Evolutionary conservation across 2,329 filamentous ascomycete genomes (phyloP), one percentile per base, ranked within the genome.

Genomic region (Phyllosticta citriasiana): DNA sequence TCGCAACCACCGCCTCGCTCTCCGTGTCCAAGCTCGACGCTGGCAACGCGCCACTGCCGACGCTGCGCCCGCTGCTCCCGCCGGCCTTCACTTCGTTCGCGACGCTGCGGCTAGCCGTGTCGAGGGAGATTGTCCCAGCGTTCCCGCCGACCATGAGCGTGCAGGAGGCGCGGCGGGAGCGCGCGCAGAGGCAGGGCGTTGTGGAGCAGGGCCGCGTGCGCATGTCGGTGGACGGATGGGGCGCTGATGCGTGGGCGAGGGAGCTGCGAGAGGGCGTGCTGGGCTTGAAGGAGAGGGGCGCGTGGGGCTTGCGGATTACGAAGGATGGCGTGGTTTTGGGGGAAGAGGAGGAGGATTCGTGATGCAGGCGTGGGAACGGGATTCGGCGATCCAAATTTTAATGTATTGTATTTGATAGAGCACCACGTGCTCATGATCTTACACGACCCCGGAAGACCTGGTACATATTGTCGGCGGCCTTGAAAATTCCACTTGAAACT

Each of bases 71-170:
- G 67, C 69, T 33, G 69, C 55, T 73, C 3, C 73, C 75, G 2
- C 64, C 66, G 0, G 65, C 70, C 0, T 76, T 73, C 70, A 66
- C 70, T 1, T 56, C 0, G 57, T 69, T 4, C 6, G 57, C 66
- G 0, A 68, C 69, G 1, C 67, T 74, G 2, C 66, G 74, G 0
- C 59, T 79, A 0, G 67, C 70, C 10, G 64, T 78, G 0, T 60
- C 68, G 12, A 65, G 74, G 10, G 67, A 70, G 0, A 66, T 67
- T 2, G 72, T 77, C 4, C 35, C 69, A 25, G 14, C 47, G 10
- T 57, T 57, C 14, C 40, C 56, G 25, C 56, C 40, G 54, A 16
- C 54, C 9, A 14, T 19, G 26, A 55, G 54, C 26, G 54, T 33
- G 27, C 19, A 33, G 26, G 19, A 33, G 26, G 54, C 54, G 16